Percentiles rank a stretch among this genome's conserved stretches.
phyloP scores from a whole-genome alignment of 148 eudicot genomes.

The Pharnaceum exiguum region DNA sequence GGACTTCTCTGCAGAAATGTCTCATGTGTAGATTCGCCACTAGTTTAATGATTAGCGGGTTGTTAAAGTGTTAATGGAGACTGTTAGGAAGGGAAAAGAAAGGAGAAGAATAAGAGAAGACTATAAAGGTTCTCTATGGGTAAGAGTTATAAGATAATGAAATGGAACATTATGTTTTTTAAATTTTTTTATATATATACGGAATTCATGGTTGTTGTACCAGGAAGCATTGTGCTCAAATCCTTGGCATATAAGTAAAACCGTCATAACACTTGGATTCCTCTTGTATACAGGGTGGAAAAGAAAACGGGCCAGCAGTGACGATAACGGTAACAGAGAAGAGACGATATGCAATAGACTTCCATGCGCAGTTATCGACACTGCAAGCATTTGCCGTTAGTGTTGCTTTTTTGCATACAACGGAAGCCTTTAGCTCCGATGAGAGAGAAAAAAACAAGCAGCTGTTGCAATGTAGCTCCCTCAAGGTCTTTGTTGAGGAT shows the following conservation, averaged over 20 bases:
- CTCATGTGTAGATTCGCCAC: no score
- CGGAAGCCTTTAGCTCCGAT: constrained; percentile 46
- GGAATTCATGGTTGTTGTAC: not conserved
- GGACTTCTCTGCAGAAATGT: no score
- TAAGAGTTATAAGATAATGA: no score
- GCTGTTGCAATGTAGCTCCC: constrained; percentile 43
- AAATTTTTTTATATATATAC: no score
- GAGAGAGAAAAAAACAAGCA: constrained; percentile 46
- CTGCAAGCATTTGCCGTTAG: constrained; percentile 85
- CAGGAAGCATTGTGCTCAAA: not conserved
- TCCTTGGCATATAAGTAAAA: not conserved
- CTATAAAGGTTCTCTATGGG: no score
- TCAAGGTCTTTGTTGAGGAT: constrained; percentile 54
- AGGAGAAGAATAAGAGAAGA: no score
- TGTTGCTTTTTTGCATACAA: constrained; percentile 64
- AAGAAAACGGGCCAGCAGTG: constrained; percentile 51
- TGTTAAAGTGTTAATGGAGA: no score
- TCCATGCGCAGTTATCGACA: constrained; percentile 72
- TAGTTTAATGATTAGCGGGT: no score
- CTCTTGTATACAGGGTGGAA: constrained; percentile 60
- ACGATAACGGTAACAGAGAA: constrained; percentile 41
- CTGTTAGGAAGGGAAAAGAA: no score
- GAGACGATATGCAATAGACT: constrained; percentile 62
- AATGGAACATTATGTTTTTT: no score
- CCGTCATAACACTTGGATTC: not conserved